Conservation (phyloP, 2,329 filamentous ascomycete species). For the Mycocentrospora acerina region DNA sequence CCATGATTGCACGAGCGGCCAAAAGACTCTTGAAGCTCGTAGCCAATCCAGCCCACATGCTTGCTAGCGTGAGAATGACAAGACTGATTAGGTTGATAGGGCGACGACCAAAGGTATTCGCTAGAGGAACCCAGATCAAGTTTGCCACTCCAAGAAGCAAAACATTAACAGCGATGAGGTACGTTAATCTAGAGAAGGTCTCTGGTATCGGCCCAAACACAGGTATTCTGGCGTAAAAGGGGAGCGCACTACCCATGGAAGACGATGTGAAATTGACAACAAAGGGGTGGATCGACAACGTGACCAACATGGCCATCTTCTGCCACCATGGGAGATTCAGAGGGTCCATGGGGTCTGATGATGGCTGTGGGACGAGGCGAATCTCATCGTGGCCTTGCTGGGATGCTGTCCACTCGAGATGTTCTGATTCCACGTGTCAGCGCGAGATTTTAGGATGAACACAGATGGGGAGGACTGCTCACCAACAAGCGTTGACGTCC, state of each 20-base stretch:
- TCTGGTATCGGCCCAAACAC: conserved; percentile 33
- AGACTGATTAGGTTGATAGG: conserved; percentile 41
- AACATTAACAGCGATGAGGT: conserved; percentile 43
- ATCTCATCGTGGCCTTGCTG: conserved; percentile 38
- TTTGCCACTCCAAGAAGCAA: conserved; percentile 44
- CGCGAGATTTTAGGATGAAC: not conserved
- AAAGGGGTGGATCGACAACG: conserved; percentile 43
- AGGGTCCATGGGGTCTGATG: conserved; percentile 43
- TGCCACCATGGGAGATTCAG: conserved; percentile 43
- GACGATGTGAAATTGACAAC: conserved; percentile 42
- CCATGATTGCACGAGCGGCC: conserved; percentile 43
- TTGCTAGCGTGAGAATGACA: conserved; percentile 35
- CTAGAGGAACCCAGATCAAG: conserved; percentile 45
- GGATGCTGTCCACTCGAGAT: conserved; percentile 32
- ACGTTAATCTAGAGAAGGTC: conserved; percentile 34
- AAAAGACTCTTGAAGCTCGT: conserved; percentile 40
- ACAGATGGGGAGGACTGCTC: conserved; percentile 3
- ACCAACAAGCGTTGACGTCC: conserved; percentile 44
- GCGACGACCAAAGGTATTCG: conserved; percentile 45
- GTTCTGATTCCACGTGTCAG: conserved; percentile 20
- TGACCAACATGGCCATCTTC: conserved; percentile 37
- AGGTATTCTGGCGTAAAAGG: conserved; percentile 35
- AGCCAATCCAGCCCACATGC: conserved; percentile 46
- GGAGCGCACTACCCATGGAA: conserved; percentile 40
- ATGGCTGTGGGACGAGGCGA: conserved; percentile 43